Conservation (phyloP, 2,329 filamentous ascomycete genomes). For the Periglandula ipomoeae region DNA sequence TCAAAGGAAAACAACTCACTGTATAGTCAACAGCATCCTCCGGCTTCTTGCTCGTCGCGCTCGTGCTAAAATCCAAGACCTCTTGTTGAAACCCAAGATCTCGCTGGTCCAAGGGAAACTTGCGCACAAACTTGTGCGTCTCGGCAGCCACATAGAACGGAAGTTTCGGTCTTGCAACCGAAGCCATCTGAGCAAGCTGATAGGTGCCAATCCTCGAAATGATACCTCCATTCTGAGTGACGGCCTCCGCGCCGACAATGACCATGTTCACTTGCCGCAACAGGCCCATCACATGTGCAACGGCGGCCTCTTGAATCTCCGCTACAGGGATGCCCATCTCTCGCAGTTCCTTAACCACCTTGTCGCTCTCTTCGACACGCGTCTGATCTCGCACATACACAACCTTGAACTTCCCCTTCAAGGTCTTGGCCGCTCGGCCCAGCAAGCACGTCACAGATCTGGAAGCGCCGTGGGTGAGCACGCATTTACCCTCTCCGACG, state of each 20-base stretch:
- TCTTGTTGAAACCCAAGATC: slow-evolving; percentile 72
- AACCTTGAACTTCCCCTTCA: slow-evolving; percentile 64
- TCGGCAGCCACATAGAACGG: slow-evolving; percentile 89
- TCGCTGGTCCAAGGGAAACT: slow-evolving; percentile 74
- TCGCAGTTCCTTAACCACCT: slow-evolving; percentile 63
- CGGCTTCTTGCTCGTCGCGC: slow-evolving; percentile 33
- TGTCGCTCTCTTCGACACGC: slow-evolving; percentile 51
- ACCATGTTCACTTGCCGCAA: slow-evolving; percentile 53
- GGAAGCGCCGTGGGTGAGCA: slow-evolving; percentile 87
- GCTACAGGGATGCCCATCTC: slow-evolving; percentile 72
- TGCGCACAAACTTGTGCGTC: slow-evolving; percentile 90
- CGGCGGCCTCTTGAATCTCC: slow-evolving; percentile 44
- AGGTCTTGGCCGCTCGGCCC: slow-evolving; percentile 53
- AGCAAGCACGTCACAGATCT: slow-evolving; percentile 75
- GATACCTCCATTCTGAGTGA: slow-evolving; percentile 89
- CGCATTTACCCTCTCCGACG: slow-evolving; percentile 65
- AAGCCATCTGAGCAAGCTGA: slow-evolving; percentile 76
- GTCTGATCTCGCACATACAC: slow-evolving; percentile 63
- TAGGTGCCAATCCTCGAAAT: slow-evolving; percentile 80
- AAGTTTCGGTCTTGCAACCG: slow-evolving; percentile 58
- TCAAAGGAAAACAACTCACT: slow-evolving; percentile 34
- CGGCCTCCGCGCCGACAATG: slow-evolving; percentile 68
- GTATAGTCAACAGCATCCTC: slow-evolving; percentile 62
- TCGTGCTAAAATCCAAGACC: slow-evolving; percentile 62
- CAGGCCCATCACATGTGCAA: slow-evolving; percentile 65